A percentile compares a stretch with the other conserved stretches of the same genome.
Evolutionary conservation across 1,139 yeast species (phyloP).

Genomic region (Yamadazyma buinensis): DNA sequence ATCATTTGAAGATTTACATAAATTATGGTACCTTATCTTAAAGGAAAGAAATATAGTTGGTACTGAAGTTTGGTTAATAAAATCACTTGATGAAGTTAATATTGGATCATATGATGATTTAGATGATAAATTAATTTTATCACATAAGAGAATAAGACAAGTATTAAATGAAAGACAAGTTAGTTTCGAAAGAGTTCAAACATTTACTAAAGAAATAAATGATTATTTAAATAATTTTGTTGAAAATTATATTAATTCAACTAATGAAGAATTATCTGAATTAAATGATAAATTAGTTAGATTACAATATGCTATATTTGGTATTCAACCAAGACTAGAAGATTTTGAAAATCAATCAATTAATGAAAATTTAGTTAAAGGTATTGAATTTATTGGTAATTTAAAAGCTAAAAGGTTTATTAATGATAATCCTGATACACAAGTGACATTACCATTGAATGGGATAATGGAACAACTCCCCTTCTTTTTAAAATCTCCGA

Average conservation of each 20-base stretch:
- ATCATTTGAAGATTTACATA: slow-evolving; percentile 87
- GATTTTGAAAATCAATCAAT: slow-evolving; percentile 53
- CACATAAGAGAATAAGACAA: slow-evolving; percentile 65
- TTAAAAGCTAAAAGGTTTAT: slow-evolving; percentile 49
- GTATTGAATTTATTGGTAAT: slow-evolving; percentile 63
- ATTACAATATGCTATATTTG: slow-evolving; percentile 77
- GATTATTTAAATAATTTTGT: slow-evolving; percentile 56
- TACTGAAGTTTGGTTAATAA: slow-evolving; percentile 60
- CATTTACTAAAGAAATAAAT: slow-evolving; percentile 40
- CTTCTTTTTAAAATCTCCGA: slow-evolving; percentile 41
- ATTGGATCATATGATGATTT: slow-evolving; percentile 25
- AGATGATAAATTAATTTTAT: slow-evolving; percentile 35
- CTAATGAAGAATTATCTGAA: slow-evolving; percentile 53
- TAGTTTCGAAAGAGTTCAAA: slow-evolving; percentile 61
- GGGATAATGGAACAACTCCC: slow-evolving; percentile 44
- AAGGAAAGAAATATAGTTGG: slow-evolving; percentile 78
- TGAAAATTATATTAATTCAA: slow-evolving; percentile 53
- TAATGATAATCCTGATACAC: slow-evolving; percentile 17
- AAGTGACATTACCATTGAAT: slow-evolving; percentile 28
- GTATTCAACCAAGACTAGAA: slow-evolving; percentile 53
- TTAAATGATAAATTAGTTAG: slow-evolving; percentile 70
- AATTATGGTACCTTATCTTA: slow-evolving; percentile 82
- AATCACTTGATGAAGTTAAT: slow-evolving; percentile 25
- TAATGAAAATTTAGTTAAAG: slow-evolving; percentile 53
- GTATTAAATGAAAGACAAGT: slow-evolving; percentile 84